phyloP scores from a whole-genome alignment of 345 rosid genomes.

The Arabis hirsuta region DNA sequence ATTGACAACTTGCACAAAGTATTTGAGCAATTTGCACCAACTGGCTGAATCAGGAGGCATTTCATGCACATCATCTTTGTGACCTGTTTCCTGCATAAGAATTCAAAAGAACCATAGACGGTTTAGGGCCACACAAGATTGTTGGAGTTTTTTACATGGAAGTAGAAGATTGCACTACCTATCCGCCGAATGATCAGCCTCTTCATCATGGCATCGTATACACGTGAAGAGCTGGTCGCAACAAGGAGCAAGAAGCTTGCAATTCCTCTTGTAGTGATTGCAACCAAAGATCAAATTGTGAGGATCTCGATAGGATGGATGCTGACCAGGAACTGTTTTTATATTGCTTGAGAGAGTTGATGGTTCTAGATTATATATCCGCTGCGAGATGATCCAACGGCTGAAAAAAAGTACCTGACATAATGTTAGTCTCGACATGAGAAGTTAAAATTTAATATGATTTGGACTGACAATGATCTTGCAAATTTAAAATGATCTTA shows the following conservation, averaged over 20 bases:
- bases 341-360: slow-evolving; percentile 48
- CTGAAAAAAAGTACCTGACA: slow-evolving; percentile 45
- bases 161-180: slow-evolving; percentile 51
- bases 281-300: slow-evolving; percentile 66
- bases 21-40: slow-evolving; percentile 64
- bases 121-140: slow-evolving; percentile 8
- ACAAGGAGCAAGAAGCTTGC: slow-evolving; percentile 79
- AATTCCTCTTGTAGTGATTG: slow-evolving; percentile 81
- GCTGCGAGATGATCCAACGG: slow-evolving; percentile 81
- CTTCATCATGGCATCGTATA: slow-evolving; percentile 84
- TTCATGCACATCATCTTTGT: slow-evolving; percentile 90
- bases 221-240: slow-evolving; percentile 74
- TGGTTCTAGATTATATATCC: slow-evolving; percentile 40
- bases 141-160: background rate
- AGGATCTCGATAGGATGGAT: slow-evolving; percentile 71
- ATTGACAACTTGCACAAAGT: slow-evolving; percentile 63
- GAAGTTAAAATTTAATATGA: background rate
- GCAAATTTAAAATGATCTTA: background rate
- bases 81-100: slow-evolving; percentile 62
- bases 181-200: slow-evolving; percentile 79
- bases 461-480: background rate
- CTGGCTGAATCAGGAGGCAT: slow-evolving; percentile 70
- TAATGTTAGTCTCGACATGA: slow-evolving; percentile 11
- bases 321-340: slow-evolving; percentile 54
- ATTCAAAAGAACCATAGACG: slow-evolving; percentile 4